Evolutionary conservation across 2,329 filamentous ascomycete species (phyloP).

Genomic region (Ophiocordyceps unilateralis): DNA sequence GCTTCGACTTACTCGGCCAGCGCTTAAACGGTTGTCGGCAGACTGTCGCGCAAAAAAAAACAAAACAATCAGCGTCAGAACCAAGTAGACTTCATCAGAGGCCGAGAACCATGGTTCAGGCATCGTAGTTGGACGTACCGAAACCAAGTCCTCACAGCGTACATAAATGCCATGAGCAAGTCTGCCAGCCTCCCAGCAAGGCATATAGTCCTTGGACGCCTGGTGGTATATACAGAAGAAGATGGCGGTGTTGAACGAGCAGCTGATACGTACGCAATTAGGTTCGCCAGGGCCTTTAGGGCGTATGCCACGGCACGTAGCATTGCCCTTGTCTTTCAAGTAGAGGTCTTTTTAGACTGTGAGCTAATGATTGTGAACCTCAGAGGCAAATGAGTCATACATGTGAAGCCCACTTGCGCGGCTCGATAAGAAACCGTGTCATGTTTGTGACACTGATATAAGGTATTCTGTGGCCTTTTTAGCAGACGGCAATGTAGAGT

Average conservation of each 20-base stretch:
- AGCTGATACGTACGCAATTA: not conserved
- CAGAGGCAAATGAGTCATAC: not conserved
- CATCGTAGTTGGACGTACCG: not conserved
- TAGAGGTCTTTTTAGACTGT: not conserved
- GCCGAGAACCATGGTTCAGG: too few relatives aligned
- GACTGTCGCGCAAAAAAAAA: not conserved
- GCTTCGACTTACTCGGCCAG: not conserved
- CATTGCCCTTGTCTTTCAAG: not conserved
- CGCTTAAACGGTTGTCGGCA: not conserved
- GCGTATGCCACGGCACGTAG: not conserved
- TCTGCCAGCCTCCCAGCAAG: not conserved
- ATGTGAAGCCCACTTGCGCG: not conserved
- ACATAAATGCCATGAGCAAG: not conserved
- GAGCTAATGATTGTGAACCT: not conserved
- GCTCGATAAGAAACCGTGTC: not conserved
- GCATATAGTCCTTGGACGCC: not conserved
- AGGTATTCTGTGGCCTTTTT: not conserved
- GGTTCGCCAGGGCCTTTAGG: not conserved
- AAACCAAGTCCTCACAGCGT: not conserved
- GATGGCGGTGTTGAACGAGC: not conserved
- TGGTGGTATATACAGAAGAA: not conserved
- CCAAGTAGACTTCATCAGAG: not conserved
- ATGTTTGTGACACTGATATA: not conserved
- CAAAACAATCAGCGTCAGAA: not conserved
- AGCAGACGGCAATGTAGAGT: not conserved